Evolutionary conservation across 1,139 yeast genomes (phyloP).

Genomic region (Candida frijolesensis): DNA sequence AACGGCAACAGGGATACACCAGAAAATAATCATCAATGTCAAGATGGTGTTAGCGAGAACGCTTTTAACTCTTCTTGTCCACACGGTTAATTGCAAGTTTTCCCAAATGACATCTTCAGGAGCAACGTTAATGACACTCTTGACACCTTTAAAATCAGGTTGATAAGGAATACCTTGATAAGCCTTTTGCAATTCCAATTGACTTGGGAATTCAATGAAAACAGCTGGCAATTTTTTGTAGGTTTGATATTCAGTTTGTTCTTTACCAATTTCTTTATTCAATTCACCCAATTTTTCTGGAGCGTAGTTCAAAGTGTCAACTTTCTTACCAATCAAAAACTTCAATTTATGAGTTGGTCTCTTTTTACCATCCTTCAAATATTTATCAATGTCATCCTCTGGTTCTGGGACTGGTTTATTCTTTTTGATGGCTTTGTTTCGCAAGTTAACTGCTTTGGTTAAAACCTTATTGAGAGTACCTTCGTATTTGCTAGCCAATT

Average conservation of each 20-base stretch:
- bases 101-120: slow-evolving; percentile 88
- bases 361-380: slow-evolving; percentile 59
- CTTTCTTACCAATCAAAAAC: slow-evolving; percentile 72
- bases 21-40: slow-evolving; percentile 66
- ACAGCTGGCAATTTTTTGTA: slow-evolving; percentile 67
- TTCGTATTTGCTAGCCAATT: slow-evolving; percentile 60
- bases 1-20: slow-evolving; percentile 95
- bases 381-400: slow-evolving; percentile 56
- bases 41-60: slow-evolving; percentile 45
- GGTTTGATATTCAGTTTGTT: slow-evolving; percentile 53
- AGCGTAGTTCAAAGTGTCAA: slow-evolving; percentile 77
- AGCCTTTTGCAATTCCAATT: slow-evolving; percentile 88
- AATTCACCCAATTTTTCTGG: slow-evolving; percentile 67
- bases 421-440: slow-evolving; percentile 59
- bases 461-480: slow-evolving; percentile 57
- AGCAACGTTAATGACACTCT: slow-evolving; percentile 59
- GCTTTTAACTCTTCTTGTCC: slow-evolving; percentile 43
- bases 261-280: slow-evolving; percentile 61
- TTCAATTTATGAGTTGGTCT: slow-evolving; percentile 68
- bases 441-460: slow-evolving; percentile 56
- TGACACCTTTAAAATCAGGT: slow-evolving; percentile 61
- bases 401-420: slow-evolving; percentile 55
- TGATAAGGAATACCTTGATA: slow-evolving; percentile 75
- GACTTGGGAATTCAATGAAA: slow-evolving; percentile 83
- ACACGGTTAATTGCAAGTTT: slow-evolving; percentile 54